A percentile compares a stretch with the other conserved stretches of the same genome.
These are phyloP conservation scores for Pyrrhoderma lamaoense DNA, from an alignment of 1,284 basidiomycete species.

Conservation along the genomic window DNA sequence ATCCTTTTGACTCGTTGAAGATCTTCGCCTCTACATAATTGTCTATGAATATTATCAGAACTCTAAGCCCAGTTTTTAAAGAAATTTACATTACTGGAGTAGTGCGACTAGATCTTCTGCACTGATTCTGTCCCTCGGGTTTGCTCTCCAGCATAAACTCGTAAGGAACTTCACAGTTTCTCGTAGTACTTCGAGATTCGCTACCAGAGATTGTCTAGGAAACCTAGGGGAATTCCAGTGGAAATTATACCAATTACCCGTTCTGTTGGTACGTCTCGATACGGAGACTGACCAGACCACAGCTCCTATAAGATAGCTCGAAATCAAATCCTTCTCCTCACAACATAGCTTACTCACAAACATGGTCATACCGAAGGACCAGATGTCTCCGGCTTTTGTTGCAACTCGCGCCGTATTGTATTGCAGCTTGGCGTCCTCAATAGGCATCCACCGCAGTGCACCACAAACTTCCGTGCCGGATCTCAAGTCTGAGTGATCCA, in stretches of 20 bases:
- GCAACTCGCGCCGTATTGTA: neutral
- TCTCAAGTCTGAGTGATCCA: neutral
- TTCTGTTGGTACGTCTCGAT: neutral
- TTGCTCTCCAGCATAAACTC: conserved; percentile 1
- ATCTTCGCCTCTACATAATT: too few species aligned
- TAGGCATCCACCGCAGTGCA: conserved; percentile 12
- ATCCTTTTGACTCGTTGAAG: too few species aligned
- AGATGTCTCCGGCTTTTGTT: conserved; percentile 16
- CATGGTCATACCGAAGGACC: conserved; percentile 16
- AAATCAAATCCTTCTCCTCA: neutral
- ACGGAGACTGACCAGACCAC: conserved; percentile 1
- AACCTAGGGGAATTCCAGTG: too few species aligned
- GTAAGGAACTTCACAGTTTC: neutral
- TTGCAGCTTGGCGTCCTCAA: conserved; percentile 7
- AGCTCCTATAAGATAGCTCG: neutral
- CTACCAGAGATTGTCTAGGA: too few species aligned
- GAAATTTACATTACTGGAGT: neutral
- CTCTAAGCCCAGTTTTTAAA: too few species aligned
- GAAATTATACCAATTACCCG: neutral
- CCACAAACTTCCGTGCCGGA: neutral
- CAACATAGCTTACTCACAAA: conserved; percentile 8
- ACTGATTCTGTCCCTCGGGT: neutral
- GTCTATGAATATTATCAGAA: too few species aligned
- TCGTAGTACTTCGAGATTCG: neutral
- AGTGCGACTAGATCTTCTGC: neutral